phyloP scores from a whole-genome alignment of 73 alveolate species.

The Paraurostyla sp. region DNA sequence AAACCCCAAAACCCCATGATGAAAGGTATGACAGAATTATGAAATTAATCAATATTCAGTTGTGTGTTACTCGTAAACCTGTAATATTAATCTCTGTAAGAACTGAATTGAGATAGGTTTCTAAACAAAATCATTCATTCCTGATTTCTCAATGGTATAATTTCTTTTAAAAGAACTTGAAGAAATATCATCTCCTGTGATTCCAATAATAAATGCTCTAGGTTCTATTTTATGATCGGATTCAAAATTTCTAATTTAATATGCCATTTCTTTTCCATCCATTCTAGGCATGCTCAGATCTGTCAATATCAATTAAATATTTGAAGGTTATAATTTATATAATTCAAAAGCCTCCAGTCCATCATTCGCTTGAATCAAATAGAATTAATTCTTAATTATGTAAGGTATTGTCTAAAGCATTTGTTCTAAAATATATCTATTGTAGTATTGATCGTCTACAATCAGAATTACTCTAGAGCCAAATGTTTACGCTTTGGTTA shows the following conservation, averaged over 20 bases:
- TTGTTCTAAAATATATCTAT: neutral
- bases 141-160: neutral
- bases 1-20: no score
- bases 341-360: slow-evolving; percentile 15
- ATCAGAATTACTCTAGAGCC: neutral
- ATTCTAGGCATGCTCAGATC: slow-evolving; percentile 16
- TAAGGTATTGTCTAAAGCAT: neutral
- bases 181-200: slow-evolving; percentile 22
- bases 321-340: neutral
- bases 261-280: slow-evolving; percentile 30
- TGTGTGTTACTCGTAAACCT: neutral
- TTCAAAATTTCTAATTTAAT: slow-evolving; percentile 19
- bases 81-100: neutral
- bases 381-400: neutral
- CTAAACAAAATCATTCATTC: neutral
- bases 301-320: neutral
- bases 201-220: neutral
- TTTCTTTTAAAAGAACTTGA: neutral
- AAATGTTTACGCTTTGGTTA: slow-evolving; percentile 15
- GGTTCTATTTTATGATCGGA: neutral
- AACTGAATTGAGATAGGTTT: neutral
- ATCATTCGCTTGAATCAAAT: neutral
- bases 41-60: no score
- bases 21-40: no score
- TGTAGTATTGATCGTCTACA: slow-evolving; percentile 14